These are phyloP conservation scores for Aspergillus sp. DNA, from an alignment of 2,329 filamentous ascomycete genomes.

Conservation along the genomic window DNA sequence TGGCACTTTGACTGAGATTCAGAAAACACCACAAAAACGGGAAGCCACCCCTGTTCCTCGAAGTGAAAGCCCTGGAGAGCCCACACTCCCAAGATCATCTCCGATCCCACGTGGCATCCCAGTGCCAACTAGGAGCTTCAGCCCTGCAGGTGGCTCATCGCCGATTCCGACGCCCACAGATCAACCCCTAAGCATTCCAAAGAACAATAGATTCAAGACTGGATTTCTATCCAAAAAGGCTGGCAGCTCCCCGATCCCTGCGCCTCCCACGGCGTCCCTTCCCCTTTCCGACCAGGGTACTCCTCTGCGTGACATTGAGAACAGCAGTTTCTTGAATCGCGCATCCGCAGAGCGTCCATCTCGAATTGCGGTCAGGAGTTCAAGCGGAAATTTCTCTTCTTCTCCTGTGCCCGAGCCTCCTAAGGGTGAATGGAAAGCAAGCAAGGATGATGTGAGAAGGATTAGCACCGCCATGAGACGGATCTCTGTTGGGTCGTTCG, in stretches of 20 bases:
- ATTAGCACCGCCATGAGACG: constrained; percentile 59
- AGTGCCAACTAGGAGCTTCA: constrained; percentile 36
- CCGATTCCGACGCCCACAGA: constrained; percentile 58
- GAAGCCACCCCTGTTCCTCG: constrained; percentile 51
- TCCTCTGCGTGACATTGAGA: constrained; percentile 55
- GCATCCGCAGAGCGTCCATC: constrained; percentile 43
- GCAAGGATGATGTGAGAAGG: constrained; percentile 52
- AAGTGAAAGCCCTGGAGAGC: constrained; percentile 55
- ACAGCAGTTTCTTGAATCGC: constrained; percentile 50
- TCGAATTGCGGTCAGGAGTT: constrained; percentile 40
- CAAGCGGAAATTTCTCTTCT: constrained; percentile 36
- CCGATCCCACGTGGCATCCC: constrained; percentile 47
- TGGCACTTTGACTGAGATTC: constrained; percentile 83
- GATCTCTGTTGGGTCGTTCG: constrained; percentile 48
- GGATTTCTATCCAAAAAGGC: constrained; percentile 77
- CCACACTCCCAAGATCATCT: constrained; percentile 52
- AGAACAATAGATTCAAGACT: constrained; percentile 78
- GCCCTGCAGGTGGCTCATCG: constrained; percentile 51
- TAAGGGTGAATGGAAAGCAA: constrained; percentile 50
- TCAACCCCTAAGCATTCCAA: constrained; percentile 60
- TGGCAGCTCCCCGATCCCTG: constrained; percentile 63
- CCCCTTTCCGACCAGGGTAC: constrained; percentile 61
- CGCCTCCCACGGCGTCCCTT: constrained; percentile 58
- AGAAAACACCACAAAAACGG: constrained; percentile 78
- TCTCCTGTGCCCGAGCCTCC: constrained; percentile 46